phyloP scores from a whole-genome alignment of 345 rosid species.

The Populus pruinosa region DNA sequence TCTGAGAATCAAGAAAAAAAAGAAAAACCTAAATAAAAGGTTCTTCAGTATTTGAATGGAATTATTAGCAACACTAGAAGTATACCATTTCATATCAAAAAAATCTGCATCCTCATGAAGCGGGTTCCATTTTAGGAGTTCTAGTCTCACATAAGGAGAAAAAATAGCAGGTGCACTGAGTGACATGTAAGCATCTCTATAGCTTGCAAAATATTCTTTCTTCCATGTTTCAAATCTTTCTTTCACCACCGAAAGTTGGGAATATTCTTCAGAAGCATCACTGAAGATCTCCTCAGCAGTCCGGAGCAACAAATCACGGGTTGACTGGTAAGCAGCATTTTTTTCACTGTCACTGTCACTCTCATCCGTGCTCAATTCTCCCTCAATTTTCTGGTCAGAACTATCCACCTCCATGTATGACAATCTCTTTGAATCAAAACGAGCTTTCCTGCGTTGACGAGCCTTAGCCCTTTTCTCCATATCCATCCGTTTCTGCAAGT shows the following conservation, averaged over 20 bases:
- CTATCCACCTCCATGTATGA: constrained; percentile 64
- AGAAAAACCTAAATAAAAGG: background rate
- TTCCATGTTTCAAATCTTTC: constrained; percentile 84
- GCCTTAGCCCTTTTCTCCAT: constrained; percentile 75
- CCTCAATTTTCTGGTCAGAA: constrained; percentile 68
- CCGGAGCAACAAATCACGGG: constrained; percentile 58
- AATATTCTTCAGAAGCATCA: constrained; percentile 90
- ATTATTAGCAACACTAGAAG: background rate
- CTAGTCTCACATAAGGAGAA: constrained; percentile 89
- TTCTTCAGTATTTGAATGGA: background rate
- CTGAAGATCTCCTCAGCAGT: constrained; percentile 76
- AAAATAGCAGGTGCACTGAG: constrained; percentile 77
- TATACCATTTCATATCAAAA: constrained; percentile 77
- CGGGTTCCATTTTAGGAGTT: constrained; percentile 93
- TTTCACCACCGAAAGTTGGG: constrained; percentile 75
- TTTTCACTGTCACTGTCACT: constrained; percentile 84
- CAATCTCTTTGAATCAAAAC: constrained; percentile 62
- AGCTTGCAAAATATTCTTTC: constrained; percentile 64
- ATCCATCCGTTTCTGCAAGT: constrained; percentile 83
- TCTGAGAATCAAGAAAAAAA: background rate
- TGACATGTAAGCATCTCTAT: constrained; percentile 91
- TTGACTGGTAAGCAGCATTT: constrained; percentile 68
- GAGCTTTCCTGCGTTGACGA: constrained; percentile 66
- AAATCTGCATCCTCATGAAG: constrained; percentile 75
- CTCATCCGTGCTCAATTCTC: constrained; percentile 97